These are phyloP conservation scores for Vitis hybrid DNA, from an alignment of 177 flowering plant genomes.

Conservation along the genomic window DNA sequence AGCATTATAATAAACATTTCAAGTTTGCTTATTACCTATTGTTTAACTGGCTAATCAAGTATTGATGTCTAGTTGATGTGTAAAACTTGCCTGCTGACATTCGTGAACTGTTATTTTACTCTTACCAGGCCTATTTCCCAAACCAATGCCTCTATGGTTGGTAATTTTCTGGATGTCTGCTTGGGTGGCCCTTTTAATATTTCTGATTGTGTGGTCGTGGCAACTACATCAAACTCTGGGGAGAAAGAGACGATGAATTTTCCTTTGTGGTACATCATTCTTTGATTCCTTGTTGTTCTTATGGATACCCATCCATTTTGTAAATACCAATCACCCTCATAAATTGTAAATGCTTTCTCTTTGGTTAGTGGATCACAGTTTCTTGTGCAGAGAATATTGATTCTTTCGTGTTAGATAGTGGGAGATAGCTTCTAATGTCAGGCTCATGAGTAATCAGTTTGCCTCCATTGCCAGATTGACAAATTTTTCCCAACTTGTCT, in stretches of 20 bases:
- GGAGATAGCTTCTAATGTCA: constrained; percentile 19
- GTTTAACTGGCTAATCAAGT: no score
- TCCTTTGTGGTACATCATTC: constrained; percentile 26
- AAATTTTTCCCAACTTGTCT: neutral
- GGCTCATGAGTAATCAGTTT: constrained; percentile 11
- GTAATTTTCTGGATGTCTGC: constrained; percentile 62
- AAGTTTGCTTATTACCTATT: no score
- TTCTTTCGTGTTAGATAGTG: constrained; percentile 25
- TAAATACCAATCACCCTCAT: constrained; percentile 21
- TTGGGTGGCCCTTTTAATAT: constrained; percentile 45
- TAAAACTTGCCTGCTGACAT: no score
- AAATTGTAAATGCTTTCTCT: constrained; percentile 36
- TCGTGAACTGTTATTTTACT: neutral
- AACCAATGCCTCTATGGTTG: constrained; percentile 83
- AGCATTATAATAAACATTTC: no score
- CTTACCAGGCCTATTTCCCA: constrained; percentile 76
- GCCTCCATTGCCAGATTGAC: constrained; percentile 7
- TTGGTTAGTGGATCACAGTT: constrained; percentile 31
- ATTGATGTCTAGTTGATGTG: no score
- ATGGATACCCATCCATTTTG: constrained; percentile 18
- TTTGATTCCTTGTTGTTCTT: constrained; percentile 29
- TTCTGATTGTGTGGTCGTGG: constrained; percentile 80
- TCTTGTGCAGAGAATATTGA: constrained; percentile 17
- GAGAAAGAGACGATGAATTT: constrained; percentile 62
- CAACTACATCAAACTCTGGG: constrained; percentile 51